Base-by-base conservation (phyloP, 2,329 filamentous ascomycete genomes). In the Botrytis sinoallii region DNA sequence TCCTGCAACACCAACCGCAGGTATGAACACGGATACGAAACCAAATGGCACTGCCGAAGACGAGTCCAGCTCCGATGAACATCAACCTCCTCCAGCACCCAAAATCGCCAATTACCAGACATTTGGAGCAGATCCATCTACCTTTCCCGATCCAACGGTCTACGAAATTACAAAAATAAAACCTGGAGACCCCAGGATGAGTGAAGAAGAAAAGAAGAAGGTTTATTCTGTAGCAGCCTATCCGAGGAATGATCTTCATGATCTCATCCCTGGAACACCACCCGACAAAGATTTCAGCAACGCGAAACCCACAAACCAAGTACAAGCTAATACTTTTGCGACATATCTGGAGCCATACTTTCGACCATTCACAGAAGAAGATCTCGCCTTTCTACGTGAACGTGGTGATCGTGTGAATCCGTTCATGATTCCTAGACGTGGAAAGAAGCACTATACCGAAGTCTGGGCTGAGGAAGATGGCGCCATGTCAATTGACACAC, bases 221-320 rank as follows among this genome's bases (percentile, higher is more conserved):
- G 95, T 98, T 70, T 97, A 93, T 82, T 94, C 93, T 12, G 96
- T 99, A 25, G 90, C 92, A 7, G 86, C 89, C 22, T 99, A 96
- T 81, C 96, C 96, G 0, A 88, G 87, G 70, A 91, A 89, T 76
- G 93, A 98, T 79, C 86, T 99, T 14, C 87, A 90, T 74, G 91
- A 98, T 80, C 86, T 96, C 77, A 97, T 97, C 76, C 92, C 95
- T 18, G 96, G 96, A 66, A 91, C 92, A 57, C 93, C 95, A 1
- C 95, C 96, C 1, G 95, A 98, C 82, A 94, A 93, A 81, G 96
- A 99, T 84, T 98, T 98, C 80, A 98, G 93, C 81, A 97, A 90
- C 81, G 92, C 94, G 48, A 99, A 98, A 81, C 94, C 95, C 8
- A 91, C 91, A 32, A 97, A 95, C 79, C 96, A 99, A 84, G 96